Conservation (phyloP, 257 asterid species). For the Rhazya stricta region DNA sequence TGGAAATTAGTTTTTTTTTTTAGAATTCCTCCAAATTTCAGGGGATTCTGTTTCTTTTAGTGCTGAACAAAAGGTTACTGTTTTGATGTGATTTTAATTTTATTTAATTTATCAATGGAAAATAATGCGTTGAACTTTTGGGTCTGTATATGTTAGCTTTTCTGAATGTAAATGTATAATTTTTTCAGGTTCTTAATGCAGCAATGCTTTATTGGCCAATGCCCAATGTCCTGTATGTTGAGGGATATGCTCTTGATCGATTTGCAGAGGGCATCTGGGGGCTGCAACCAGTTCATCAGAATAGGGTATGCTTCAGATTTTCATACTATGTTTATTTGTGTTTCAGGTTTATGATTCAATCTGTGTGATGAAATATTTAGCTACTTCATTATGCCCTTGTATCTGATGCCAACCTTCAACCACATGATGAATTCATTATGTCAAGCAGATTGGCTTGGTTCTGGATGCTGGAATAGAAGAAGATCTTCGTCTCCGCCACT, state of each 20-base stretch:
- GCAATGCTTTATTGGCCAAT: slow-evolving; percentile 98
- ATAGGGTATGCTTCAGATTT: slow-evolving; percentile 45
- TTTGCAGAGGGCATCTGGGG: slow-evolving; percentile 93
- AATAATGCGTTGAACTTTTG: neutral
- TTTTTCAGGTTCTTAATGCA: slow-evolving; percentile 93
- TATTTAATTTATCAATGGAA: neutral
- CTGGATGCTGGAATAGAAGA: slow-evolving; percentile 91
- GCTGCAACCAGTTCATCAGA: slow-evolving; percentile 80
- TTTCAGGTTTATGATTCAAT: neutral
- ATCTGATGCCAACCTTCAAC: slow-evolving; percentile 12
- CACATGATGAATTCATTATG: slow-evolving; percentile 14
- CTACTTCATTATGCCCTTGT: slow-evolving; percentile 8
- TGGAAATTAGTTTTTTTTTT: neutral
- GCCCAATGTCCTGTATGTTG: slow-evolving; percentile 78
- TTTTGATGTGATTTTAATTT: neutral
- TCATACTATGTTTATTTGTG: neutral
- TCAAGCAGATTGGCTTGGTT: slow-evolving; percentile 69
- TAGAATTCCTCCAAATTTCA: neutral
- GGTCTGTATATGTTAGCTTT: slow-evolving; percentile 1
- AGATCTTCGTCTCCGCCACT: slow-evolving; percentile 75
- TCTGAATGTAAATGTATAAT: slow-evolving; percentile 26
- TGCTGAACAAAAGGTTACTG: neutral
- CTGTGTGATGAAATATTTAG: slow-evolving; percentile 8
- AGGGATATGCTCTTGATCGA: slow-evolving; percentile 89
- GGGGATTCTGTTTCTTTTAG: neutral